Evolutionary conservation across 352 stramenopile genomes (phyloP), one percentile per base, ranked within the genome.

Genomic region (Peronospora destructor): DNA sequence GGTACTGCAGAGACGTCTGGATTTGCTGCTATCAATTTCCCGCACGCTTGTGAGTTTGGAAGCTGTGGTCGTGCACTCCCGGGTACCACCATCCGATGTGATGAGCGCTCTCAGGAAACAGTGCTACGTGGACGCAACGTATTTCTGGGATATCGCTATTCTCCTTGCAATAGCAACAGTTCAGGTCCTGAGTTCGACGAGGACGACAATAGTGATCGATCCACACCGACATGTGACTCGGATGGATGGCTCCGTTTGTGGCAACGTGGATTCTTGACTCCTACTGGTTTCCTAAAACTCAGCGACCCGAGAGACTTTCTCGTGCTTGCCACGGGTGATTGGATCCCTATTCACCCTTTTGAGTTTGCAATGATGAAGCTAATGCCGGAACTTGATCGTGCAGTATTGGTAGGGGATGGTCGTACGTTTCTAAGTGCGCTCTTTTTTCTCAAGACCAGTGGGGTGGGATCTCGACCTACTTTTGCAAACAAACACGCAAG

Each of bases 291-390:
- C 28, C 63, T 92, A 26, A 82, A 74, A 47, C 71, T 89, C 42
- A 85, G 65, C 41, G 75, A 86, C 37, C 77, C 75, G 17, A 56
- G 66, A 13, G 58, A 90, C 37, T 91, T 88, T 45, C 45, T 90
- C 26, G 68, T 92, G 21, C 74, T 92, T 6, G 68, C 72, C 0
- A 89, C 73, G 1, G 82, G 82, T 23, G 79, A 92, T 49, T 87
- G 75, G 72, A 58, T 89, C 4, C 82, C 82, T 6, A 68, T 76
- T 11, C 56, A 69, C 9, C 77, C 78, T 4, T 86, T 84, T 17
- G 81, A 92, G 46, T 51, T 57, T 16, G 61, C 73, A 7, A 64
- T 91, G 33, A 36, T 62, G 10, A 52, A 62, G 32, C 19, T 54
- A n/a, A 72, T 76, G 25, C 73, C 77, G 0, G 80, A 87, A 50